Percentiles rank a stretch among this genome's conserved stretches.
Evolutionary conservation across 2,329 filamentous ascomycete species (phyloP).

Genomic region (Colletotrichum tofieldiae): DNA sequence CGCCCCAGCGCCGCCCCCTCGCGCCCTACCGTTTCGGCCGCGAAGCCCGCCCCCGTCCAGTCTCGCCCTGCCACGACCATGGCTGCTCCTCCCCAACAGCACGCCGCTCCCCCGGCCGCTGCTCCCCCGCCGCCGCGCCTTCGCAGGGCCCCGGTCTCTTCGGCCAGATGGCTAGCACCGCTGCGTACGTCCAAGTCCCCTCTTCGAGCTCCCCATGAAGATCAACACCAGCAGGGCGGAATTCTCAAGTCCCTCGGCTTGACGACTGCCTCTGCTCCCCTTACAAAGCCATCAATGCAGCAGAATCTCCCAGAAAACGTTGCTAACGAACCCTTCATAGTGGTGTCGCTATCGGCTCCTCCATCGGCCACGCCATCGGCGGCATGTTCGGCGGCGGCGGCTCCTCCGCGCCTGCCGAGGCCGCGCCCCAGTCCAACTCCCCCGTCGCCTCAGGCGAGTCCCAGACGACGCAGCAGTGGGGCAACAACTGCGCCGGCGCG

Average conservation of each 20-base stretch:
- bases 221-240: background rate
- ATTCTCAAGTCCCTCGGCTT: background rate
- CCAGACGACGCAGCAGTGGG: constrained; percentile 60
- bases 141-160: constrained; percentile 87
- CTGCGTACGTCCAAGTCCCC: constrained; percentile 80
- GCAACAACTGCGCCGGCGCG: constrained; percentile 82
- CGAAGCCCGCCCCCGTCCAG: constrained; percentile 73
- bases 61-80: constrained; percentile 80
- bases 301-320: background rate
- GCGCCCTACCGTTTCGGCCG: constrained; percentile 76
- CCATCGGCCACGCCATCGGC: constrained; percentile 94
- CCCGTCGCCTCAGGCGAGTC: constrained; percentile 63
- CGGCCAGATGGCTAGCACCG: constrained; percentile 97
- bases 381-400: constrained; percentile 88
- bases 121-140: constrained; percentile 65
- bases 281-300: constrained; percentile 15
- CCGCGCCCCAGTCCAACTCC: constrained; percentile 60
- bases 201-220: background rate
- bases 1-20: constrained; percentile 66
- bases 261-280: background rate
- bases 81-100: constrained; percentile 65
- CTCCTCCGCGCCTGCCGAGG: constrained; percentile 64
- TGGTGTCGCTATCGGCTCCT: constrained; percentile 96
- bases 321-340: constrained; percentile 62
- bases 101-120: constrained; percentile 54